Evolutionary conservation across 352 stramenopile species (phyloP), one percentile per base, ranked within the genome.

Genomic region (Stephanocyclus meneghinianus): DNA sequence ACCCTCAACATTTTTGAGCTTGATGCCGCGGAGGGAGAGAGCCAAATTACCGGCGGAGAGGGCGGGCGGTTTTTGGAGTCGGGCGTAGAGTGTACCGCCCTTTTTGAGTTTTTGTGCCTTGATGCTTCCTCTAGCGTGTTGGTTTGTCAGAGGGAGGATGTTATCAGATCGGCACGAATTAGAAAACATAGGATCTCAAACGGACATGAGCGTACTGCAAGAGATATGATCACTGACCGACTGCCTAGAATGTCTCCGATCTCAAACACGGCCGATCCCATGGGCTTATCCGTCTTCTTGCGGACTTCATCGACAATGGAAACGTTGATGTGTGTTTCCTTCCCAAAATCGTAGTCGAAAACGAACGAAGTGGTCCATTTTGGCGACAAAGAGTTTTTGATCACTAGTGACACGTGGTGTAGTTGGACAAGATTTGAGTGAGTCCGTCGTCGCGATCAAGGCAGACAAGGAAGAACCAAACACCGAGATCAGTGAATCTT

Each of bases 231-330:
- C 21, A 15, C 61, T 71, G 30, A 71, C 63, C 79, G 78, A 40
- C 62, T 76, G 42, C 72, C 87, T 29, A 92, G 51, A 51, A 92
- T 79, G 67, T 90, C 78, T n/a, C 87, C 87, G 37, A 92, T 76
- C 79, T 92, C 87, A 74, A 92, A 91, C 2, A 91, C 61, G 1
- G 83, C 83, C 8, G 83, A 79, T 32, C 72, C 72, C 72, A 79
- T 79, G 8, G 88, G 67, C 29, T 86, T 84, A 56, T 90, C 74
- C 61, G 53, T 73, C 63, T 68, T 57, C 51, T 89, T 91, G 7
- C 74, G 37, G 47, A 87, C 51, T 72, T 91, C 82, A 78, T 92
- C 87, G 29, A 87, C 86, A 59, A 92, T 64, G 5, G 74, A 76
- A 9, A 92, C 61, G 65, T 92, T 89, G 40, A 91, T 82, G 50